phyloP scores from a whole-genome alignment of 2,329 filamentous ascomycete species.

The Botrytis byssoidea region DNA sequence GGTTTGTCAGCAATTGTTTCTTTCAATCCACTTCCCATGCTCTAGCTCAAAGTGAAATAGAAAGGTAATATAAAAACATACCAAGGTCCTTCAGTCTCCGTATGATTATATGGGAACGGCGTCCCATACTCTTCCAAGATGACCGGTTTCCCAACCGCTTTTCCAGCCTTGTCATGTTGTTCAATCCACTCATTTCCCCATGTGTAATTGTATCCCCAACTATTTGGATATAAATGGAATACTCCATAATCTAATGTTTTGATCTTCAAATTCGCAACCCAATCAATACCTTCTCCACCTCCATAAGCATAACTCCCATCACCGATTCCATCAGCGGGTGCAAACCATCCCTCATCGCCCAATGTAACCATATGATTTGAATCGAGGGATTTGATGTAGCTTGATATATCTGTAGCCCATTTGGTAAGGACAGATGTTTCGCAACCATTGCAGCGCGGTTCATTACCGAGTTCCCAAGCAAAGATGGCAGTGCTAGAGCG shows the following conservation, averaged over 20 bases:
- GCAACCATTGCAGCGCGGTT: constrained; percentile 63
- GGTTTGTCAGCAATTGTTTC: neutral
- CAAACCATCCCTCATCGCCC: constrained; percentile 62
- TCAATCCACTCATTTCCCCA: constrained; percentile 50
- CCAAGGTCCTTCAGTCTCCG: constrained; percentile 28
- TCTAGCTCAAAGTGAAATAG: neutral
- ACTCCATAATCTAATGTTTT: constrained; percentile 52
- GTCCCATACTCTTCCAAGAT: constrained; percentile 44
- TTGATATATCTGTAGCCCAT: constrained; percentile 57
- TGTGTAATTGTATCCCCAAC: constrained; percentile 42
- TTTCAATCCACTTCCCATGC: no score
- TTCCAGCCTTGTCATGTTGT: constrained; percentile 44
- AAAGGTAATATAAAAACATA: neutral
- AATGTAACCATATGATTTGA: constrained; percentile 59
- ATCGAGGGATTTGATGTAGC: constrained; percentile 64
- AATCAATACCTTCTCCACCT: constrained; percentile 49
- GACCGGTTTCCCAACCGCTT: constrained; percentile 42
- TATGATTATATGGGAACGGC: constrained; percentile 32
- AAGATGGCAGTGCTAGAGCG: constrained; percentile 58
- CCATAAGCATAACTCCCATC: constrained; percentile 47
- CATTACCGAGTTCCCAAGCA: constrained; percentile 67
- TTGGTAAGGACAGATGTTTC: constrained; percentile 54
- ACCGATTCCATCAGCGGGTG: constrained; percentile 39
- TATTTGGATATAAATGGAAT: constrained; percentile 51
- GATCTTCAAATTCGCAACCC: constrained; percentile 48